Conservation (phyloP, 2,329 filamentous ascomycete genomes). For the Aspergillus fischeri region DNA sequence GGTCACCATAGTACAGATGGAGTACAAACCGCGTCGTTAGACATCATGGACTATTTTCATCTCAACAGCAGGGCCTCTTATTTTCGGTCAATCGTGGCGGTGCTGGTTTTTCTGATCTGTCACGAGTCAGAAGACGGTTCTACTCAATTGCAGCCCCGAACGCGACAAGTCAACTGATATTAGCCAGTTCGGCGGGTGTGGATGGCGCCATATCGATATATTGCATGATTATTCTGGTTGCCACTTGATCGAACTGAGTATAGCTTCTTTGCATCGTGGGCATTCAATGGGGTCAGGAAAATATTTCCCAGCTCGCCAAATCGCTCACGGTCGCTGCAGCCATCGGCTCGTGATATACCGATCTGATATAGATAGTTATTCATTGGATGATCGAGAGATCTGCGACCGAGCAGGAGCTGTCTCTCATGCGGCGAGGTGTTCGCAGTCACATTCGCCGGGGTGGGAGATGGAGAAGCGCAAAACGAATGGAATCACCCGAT, state of each 20-base stretch:
- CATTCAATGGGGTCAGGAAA: not conserved
- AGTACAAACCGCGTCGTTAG: not conserved
- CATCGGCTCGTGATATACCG: not conserved
- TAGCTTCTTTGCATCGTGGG: conserved; percentile 13
- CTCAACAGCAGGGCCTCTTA: not conserved
- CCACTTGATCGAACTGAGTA: conserved; percentile 3
- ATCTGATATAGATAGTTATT: not conserved
- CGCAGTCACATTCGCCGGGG: not conserved
- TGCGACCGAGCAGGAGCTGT: not conserved
- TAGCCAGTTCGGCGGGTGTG: not conserved
- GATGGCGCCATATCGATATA: not conserved
- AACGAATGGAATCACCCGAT: not conserved
- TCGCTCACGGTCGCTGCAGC: not conserved
- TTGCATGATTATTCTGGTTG: not conserved
- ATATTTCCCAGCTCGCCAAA: not conserved
- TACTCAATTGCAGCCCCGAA: conserved; percentile 5
- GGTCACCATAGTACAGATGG: not conserved
- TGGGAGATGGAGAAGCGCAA: not conserved
- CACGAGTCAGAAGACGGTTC: conserved; percentile 27
- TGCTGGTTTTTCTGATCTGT: conserved; percentile 24
- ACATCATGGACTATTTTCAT: not conserved
- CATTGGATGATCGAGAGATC: not conserved
- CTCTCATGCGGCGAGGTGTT: not conserved
- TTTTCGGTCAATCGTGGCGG: not conserved
- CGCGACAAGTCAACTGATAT: conserved; percentile 12